These are phyloP conservation scores for Linum lewisii DNA, from an alignment of 345 rosid genomes.

Conservation along the genomic window DNA sequence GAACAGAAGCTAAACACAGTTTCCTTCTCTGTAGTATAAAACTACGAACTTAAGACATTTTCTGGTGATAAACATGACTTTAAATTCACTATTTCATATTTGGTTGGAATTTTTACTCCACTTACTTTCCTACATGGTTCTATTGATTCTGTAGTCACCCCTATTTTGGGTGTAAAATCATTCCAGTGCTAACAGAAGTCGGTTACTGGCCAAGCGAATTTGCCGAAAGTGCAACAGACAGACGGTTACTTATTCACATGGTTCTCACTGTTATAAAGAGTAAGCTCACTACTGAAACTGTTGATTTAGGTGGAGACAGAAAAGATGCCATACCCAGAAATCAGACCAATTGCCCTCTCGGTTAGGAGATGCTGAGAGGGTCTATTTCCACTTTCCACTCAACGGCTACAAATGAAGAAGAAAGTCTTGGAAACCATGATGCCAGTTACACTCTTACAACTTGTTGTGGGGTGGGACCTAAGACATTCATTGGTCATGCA, in stretches of 20 bases:
- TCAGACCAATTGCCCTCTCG: too few relatives aligned
- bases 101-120: too few relatives aligned
- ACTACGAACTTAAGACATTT: too few relatives aligned
- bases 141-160: too few relatives aligned
- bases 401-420: background rate
- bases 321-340: background rate
- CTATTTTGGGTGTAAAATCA: too few relatives aligned
- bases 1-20: too few relatives aligned
- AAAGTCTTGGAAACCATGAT: background rate
- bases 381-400: background rate
- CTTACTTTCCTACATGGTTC: too few relatives aligned
- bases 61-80: too few relatives aligned
- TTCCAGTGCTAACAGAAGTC: background rate
- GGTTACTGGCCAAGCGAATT: background rate
- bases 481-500: background rate
- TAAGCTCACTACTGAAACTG: too few relatives aligned
- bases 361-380: background rate
- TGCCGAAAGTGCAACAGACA: background rate
- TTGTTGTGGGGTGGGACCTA: background rate
- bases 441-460: background rate
- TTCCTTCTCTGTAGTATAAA: too few relatives aligned
- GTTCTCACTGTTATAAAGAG: background rate
- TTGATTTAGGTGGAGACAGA: background rate
- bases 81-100: too few relatives aligned
- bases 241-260: background rate